phyloP scores from a whole-genome alignment of 2,329 filamentous ascomycete genomes.

The Alternaria sp. region DNA sequence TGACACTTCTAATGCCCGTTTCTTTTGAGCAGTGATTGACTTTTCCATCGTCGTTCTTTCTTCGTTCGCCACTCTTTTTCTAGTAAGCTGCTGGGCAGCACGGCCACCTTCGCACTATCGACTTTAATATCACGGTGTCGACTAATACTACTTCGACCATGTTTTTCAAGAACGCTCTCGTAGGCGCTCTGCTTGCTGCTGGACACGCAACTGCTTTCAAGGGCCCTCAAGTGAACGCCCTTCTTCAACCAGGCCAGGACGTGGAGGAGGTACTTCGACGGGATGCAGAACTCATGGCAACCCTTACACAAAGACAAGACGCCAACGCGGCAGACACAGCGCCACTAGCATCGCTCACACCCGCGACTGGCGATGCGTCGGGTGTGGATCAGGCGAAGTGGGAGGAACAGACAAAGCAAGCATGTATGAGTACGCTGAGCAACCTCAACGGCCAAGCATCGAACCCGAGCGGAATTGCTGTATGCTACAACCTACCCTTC shows the following conservation, averaged over 20 bases:
- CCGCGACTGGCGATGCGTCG: slow-evolving; percentile 47
- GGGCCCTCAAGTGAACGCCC: slow-evolving; percentile 31
- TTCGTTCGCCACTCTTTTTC: slow-evolving; percentile 41
- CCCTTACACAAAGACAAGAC: slow-evolving; percentile 48
- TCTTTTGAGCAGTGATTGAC: slow-evolving; percentile 33
- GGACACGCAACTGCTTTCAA: slow-evolving; percentile 43
- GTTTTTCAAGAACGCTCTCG: slow-evolving; percentile 41
- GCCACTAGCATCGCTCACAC: slow-evolving; percentile 43
- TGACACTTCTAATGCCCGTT: slow-evolving; percentile 42
- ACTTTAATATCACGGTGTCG: slow-evolving; percentile 46
- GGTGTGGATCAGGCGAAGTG: slow-evolving; percentile 43
- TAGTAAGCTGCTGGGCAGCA: slow-evolving; percentile 50
- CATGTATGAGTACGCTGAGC: slow-evolving; percentile 67
- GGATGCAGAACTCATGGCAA: slow-evolving; percentile 46
- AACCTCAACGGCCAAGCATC: slow-evolving; percentile 64
- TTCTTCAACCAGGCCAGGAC: slow-evolving; percentile 41
- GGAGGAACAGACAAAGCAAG: slow-evolving; percentile 53
- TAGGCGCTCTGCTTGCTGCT: slow-evolving; percentile 46
- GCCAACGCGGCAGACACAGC: slow-evolving; percentile 36
- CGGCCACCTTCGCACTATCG: slow-evolving; percentile 31
- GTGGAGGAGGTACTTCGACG: slow-evolving; percentile 45
- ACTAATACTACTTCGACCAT: slow-evolving; percentile 44
- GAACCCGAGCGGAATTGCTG: slow-evolving; percentile 78
- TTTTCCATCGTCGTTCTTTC: slow-evolving; percentile 39
- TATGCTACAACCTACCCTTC: slow-evolving; percentile 83